Percentiles rank a stretch among this genome's conserved stretches.
Conservation (phyloP, 345 rosid genomes). For the Corchorus olitorius region DNA sequence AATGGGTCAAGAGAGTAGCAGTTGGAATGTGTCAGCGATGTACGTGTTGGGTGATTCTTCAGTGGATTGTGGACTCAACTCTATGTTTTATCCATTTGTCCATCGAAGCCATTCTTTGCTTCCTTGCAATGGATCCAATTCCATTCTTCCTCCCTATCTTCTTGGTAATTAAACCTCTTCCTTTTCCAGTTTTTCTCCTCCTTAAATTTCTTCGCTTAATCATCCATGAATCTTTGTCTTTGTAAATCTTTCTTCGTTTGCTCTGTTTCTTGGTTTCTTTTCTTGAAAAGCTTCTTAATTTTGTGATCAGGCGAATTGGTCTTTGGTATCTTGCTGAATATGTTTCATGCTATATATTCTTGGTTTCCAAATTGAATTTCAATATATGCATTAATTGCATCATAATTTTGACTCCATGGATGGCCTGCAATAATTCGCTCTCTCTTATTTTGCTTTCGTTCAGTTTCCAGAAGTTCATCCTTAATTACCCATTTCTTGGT, state of each 20-base stretch:
- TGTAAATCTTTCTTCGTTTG: background rate
- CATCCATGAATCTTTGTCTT: background rate
- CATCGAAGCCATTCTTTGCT: slow-evolving; percentile 52
- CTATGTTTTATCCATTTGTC: slow-evolving; percentile 50
- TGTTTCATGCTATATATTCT: background rate
- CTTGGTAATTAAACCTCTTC: slow-evolving; percentile 39
- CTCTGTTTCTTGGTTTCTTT: slow-evolving; percentile 2
- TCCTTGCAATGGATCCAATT: slow-evolving; percentile 56
- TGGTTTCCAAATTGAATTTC: no score
- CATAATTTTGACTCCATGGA: no score
- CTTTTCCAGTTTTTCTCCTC: background rate
- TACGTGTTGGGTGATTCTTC: slow-evolving; percentile 70
- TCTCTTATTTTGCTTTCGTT: no score
- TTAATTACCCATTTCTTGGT: background rate
- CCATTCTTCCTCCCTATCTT: slow-evolving; percentile 55
- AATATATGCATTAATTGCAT: no score
- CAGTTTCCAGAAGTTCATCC: background rate
- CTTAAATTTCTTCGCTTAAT: background rate
- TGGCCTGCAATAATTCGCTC: no score
- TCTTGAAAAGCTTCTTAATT: background rate
- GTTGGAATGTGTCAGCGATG: slow-evolving; percentile 35
- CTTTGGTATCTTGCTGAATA: background rate
- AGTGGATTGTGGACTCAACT: slow-evolving; percentile 65
- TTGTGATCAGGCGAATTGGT: background rate
- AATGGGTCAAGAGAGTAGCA: background rate